These are phyloP conservation scores for Angophora floribunda DNA, from an alignment of 345 rosid genomes.

Conservation along the genomic window DNA sequence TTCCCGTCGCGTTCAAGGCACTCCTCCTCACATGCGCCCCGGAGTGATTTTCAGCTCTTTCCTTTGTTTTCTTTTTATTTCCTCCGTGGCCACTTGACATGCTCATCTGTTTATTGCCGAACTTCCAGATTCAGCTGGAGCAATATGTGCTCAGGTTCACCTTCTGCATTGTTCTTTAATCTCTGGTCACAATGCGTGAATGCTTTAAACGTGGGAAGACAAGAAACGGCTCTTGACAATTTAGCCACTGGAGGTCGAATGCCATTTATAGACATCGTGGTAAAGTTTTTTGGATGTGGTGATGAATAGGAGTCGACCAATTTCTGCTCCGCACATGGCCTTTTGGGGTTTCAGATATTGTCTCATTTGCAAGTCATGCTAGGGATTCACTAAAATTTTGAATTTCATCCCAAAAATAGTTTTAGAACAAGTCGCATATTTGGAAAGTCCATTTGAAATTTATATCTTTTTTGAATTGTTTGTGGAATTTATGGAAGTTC, in stretches of 20 bases:
- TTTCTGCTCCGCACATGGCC: neutral
- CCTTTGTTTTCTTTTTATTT: neutral
- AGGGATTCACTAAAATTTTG: neutral
- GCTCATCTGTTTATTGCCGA: neutral
- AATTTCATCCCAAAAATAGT: neutral
- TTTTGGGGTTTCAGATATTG: neutral
- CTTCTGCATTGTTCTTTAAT: neutral
- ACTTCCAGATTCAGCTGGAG: neutral
- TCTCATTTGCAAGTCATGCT: neutral
- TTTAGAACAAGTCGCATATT: neutral
- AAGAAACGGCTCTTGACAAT: neutral
- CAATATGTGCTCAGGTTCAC: neutral
- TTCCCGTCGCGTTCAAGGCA: neutral
- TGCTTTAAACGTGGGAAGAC: neutral
- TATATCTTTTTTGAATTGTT: neutral
- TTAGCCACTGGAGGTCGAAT: neutral
- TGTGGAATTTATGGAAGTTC: neutral
- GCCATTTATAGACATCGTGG: neutral
- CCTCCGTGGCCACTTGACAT: neutral
- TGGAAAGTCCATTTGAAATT: neutral
- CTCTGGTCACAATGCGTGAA: neutral
- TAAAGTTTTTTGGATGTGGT: neutral
- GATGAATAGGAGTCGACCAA: neutral
- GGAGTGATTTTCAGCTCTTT: neutral
- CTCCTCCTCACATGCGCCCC: neutral